Conservation (phyloP, 1,284 basidiomycete genomes). For the Lentinula novae-zelandiae region DNA sequence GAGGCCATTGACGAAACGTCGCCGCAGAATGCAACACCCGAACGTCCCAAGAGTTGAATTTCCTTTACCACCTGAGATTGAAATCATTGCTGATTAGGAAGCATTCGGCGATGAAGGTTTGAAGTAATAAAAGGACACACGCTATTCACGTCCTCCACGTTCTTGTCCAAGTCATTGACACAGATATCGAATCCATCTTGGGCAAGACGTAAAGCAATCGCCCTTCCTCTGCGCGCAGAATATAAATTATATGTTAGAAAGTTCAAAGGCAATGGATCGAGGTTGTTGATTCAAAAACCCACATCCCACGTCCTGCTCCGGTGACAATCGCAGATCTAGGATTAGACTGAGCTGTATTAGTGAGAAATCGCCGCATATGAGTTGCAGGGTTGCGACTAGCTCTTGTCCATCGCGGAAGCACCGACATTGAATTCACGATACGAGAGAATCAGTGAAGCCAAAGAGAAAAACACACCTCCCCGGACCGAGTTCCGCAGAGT, state of each 20-base stretch:
- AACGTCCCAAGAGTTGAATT: slow-evolving; percentile 11
- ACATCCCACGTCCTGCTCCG: slow-evolving; percentile 14
- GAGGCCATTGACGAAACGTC: slow-evolving; percentile 9
- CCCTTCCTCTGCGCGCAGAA: slow-evolving; percentile 4
- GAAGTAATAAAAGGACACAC: not conserved
- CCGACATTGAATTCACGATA: not conserved
- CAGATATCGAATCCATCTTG: slow-evolving; percentile 15
- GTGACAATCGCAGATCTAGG: slow-evolving; percentile 12
- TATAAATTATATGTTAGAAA: not conserved
- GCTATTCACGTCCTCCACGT: slow-evolving; percentile 18
- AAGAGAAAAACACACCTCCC: no score
- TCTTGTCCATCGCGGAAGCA: not conserved
- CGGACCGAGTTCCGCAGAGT: no score
- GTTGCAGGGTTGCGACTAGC: not conserved
- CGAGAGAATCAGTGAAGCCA: no score
- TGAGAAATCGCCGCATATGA: not conserved
- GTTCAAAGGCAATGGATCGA: no score
- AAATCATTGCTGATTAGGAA: not conserved
- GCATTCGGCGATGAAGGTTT: no score
- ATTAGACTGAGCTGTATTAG: not conserved
- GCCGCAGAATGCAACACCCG: slow-evolving; percentile 4
- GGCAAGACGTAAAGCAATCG: slow-evolving; percentile 13
- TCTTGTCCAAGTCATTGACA: slow-evolving; percentile 11
- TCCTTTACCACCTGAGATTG: slow-evolving; percentile 11
- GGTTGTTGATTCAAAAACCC: not conserved